Base-by-base conservation (phyloP, 495 filamentous ascomycete genomes). In the Penicillium cataractarum region DNA sequence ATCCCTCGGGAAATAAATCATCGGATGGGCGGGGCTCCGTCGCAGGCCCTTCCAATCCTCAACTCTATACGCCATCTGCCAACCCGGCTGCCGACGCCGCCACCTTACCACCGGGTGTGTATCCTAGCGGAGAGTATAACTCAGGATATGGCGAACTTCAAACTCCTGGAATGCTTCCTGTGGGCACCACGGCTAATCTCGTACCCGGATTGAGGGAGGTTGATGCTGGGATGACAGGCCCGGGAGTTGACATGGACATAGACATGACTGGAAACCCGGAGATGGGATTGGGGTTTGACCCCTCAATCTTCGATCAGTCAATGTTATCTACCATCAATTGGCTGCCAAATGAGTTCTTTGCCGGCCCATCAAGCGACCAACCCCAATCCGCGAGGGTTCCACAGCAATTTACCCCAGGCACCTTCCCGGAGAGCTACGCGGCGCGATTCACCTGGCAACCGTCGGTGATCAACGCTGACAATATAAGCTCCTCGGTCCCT, bases 301-400 rank as follows among this genome's bases (percentile, higher is more conserved):
- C 65, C 21, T 60, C 70, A 1, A 60, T 72, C 9, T 62, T 75
- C 24, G 72, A 71, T 33, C 70, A 66, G 15, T 71, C 70, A 6
- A 65, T 67, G 46, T 33, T 66, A 48, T 71, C 74, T 22, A 71
- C 73, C 1, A 69, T 79, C 22, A 79, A 80, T 51, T 80, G 78
- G 78, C 64, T 78, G 10, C 69, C 76, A 17, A 66, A 67, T 17
- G 73, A 73, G 42, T 49, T 74, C 24, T 63, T 71, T 17, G 29
- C 64, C 7, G 60, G 60, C 24, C 35, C 65, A 35, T 7, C 65
- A 10, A 53, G 51, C 39, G 62, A 66, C 15, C 58, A 64, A 7
- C 8, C 58, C 31, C 64, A 67, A 21, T 29, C 61, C 3, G 48
- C 61, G 10, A 46, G 61, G 19, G 24, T 55, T 10, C 22, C 64